phyloP scores from a whole-genome alignment of 1,139 yeast genomes.

The Yamadazyma diddensiae region DNA sequence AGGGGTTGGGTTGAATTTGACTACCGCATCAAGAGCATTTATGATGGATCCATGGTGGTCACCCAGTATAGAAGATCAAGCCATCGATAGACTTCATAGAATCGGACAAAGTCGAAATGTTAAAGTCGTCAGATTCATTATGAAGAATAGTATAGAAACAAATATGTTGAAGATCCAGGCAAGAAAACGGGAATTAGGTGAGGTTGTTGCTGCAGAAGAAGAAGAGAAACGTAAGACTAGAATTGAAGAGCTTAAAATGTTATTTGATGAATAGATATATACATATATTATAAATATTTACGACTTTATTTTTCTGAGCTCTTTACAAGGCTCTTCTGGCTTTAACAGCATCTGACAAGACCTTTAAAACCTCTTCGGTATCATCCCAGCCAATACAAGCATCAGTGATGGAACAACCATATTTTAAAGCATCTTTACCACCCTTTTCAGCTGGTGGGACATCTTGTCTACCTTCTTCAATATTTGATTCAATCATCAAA shows the following conservation, averaged over 20 bases:
- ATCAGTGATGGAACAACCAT: constrained; percentile 95
- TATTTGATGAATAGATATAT: constrained; percentile 46
- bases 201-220: constrained; percentile 77
- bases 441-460: constrained; percentile 59
- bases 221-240: constrained; percentile 70
- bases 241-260: constrained; percentile 75
- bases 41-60: constrained; percentile 99
- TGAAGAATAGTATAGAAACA: constrained; percentile 84
- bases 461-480: constrained; percentile 90
- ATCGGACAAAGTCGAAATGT: constrained; percentile 82
- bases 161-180: constrained; percentile 88
- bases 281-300: not conserved
- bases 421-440: constrained; percentile 69
- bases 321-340: constrained; percentile 51
- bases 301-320: constrained; percentile 1
- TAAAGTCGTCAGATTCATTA: constrained; percentile 74
- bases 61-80: constrained; percentile 90
- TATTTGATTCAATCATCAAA: constrained; percentile 92
- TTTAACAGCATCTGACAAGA: constrained; percentile 76
- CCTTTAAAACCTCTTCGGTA: constrained; percentile 69
- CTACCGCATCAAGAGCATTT: constrained; percentile 81
- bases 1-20: constrained; percentile 89
- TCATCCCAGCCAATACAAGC: constrained; percentile 92
- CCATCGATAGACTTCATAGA: constrained; percentile 89
- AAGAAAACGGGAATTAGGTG: constrained; percentile 80